Evolutionary conservation across 2,329 filamentous ascomycete species (phyloP).

Genomic region (Fusarium metavorans): DNA sequence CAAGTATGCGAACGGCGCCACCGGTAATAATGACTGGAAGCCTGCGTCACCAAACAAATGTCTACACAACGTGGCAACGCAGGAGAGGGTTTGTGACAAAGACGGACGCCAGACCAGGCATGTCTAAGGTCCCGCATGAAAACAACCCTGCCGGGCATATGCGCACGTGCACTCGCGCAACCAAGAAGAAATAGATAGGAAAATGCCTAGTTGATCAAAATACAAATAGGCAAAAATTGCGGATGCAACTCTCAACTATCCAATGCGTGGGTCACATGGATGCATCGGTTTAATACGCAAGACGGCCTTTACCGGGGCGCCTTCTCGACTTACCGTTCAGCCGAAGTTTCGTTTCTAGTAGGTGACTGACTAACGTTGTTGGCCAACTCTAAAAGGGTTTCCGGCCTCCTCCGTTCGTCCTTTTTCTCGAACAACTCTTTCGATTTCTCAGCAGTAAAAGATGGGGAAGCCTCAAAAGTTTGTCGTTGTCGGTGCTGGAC

Average conservation of each 20-base stretch:
- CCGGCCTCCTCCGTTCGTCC: constrained; percentile 38
- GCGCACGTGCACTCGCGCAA: not conserved
- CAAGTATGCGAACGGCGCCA: not conserved
- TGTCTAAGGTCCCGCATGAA: not conserved
- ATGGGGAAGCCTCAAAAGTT: constrained; percentile 70
- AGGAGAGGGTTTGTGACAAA: not conserved
- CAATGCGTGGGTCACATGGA: not conserved
- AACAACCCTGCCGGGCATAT: not conserved
- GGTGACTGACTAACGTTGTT: not conserved
- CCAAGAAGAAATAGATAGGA: not conserved
- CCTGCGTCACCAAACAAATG: not conserved
- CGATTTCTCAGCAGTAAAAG: constrained; percentile 19
- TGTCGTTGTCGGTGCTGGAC: constrained; percentile 90
- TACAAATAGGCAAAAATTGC: not conserved
- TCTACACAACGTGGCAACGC: not conserved
- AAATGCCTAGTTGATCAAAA: not conserved
- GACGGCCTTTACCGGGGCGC: not conserved
- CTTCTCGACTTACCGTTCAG: not conserved
- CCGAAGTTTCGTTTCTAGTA: not conserved
- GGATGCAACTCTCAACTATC: not conserved
- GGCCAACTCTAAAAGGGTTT: constrained; percentile 6
- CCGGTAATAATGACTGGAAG: not conserved
- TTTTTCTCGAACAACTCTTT: constrained; percentile 27
- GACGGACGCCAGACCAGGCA: not conserved
- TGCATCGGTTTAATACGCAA: not conserved